Evolutionary conservation across 2,329 filamentous ascomycete species (phyloP), one percentile per base, ranked within the genome.

Genomic region (Coleophoma crateriformis): DNA sequence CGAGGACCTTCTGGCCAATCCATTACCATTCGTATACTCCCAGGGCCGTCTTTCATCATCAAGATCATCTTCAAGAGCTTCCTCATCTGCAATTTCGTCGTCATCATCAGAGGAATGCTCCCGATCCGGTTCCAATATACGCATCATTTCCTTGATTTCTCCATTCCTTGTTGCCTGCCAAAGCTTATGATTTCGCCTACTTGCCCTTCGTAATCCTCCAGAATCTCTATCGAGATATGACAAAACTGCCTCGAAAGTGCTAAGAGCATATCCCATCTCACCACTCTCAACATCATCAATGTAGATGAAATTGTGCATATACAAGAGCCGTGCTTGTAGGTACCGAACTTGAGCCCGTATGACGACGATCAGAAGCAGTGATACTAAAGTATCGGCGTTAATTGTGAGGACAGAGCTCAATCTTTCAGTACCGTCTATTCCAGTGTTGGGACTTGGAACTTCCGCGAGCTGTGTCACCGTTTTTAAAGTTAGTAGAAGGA

Each of bases 291-390:
- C 90, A 68, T 99, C 94, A 60, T 97, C 94, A 46, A 96, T 91
- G 68, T 96, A 99, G 58, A 96, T 94, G 64, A 96, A 99, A 62
- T 95, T 90, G 40, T 92, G 87, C 77, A 97, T 96, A 65, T 97
- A 99, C n/a, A 87, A 77, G 43, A 99, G 72, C 17, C 92, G 81
- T 3, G 94, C 90, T 60, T 96, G 89, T 8, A 99, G 74, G 67
- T 96, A 86, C 51, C 88, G 84, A 22, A 95, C 84, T 52, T 94
- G 88, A 11, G 92, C 89, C 54, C 92, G 81, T 53, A 99, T 97
- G 11, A 99, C 88, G 14, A 99, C 90, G 54, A 95, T 84, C 17
- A 99, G 76, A 13, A 99, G 76, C 51, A 99, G 72, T 0, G 94
- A 96, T 2, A 99, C 94, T 27, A 99, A 73, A 0, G 92, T 90